These are phyloP conservation scores for Thielaviopsis euricoi DNA, from an alignment of 2,329 filamentous ascomycete genomes.

Conservation along the genomic window DNA sequence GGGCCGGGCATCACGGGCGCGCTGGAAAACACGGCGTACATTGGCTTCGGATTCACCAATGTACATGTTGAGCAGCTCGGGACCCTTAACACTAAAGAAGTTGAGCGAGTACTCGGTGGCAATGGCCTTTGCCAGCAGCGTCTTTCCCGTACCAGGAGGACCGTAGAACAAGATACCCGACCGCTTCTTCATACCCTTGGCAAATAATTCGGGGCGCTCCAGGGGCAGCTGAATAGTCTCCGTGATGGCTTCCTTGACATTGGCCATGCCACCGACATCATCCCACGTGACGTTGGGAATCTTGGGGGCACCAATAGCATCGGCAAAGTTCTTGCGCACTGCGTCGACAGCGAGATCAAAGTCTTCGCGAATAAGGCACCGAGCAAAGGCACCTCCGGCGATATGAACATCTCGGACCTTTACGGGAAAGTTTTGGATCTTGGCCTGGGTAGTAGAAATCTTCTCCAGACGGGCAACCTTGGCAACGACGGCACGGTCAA, in stretches of 20 bases:
- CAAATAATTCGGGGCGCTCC: conserved; percentile 82
- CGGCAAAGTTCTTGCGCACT: conserved; percentile 93
- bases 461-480: conserved; percentile 58
- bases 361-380: conserved; percentile 64
- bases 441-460: conserved; percentile 21
- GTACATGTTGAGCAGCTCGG: conserved; percentile 88
- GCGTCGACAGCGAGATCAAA: conserved; percentile 90
- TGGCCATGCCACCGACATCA: conserved; percentile 80
- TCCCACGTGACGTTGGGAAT: conserved; percentile 96
- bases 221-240: conserved; percentile 92
- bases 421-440: conserved; percentile 24
- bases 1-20: conserved; percentile 68
- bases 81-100: conserved; percentile 87
- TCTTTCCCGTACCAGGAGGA: conserved; percentile 82
- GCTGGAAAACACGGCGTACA: conserved; percentile 75
- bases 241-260: conserved; percentile 92
- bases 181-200: conserved; percentile 95
- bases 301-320: conserved; percentile 92
- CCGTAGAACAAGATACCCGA: conserved; percentile 88
- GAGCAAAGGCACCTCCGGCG: conserved; percentile 64
- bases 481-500: conserved; percentile 72
- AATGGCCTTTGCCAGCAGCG: conserved; percentile 80
- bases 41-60: conserved; percentile 91
- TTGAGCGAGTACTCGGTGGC: conserved; percentile 88
- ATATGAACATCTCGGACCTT: conserved; percentile 73